Evolutionary conservation across 225 moss, liverwort and hornwort genomes (phyloP), one percentile per base, ranked within the genome.

Genomic region (Rhytidiadelphus loreus): DNA sequence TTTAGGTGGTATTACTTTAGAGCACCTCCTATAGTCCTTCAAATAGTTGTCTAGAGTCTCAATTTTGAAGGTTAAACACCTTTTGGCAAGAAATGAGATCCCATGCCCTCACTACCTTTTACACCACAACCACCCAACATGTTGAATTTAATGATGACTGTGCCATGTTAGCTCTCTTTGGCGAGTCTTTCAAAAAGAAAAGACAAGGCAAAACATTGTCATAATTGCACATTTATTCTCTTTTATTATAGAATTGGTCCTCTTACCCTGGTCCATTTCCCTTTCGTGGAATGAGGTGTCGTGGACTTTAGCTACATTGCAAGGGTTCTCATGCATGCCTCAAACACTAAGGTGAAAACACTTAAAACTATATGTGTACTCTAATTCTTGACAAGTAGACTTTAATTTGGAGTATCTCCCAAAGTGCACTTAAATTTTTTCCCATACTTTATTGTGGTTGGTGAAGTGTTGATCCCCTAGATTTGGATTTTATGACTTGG

Each of bases 41-140:
- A 64, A 64, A 64, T 64, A 17, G 33, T 64, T 64, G 35, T 1
- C 0, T 33, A 1, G 1, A 64, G 18, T 1, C 3, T 18, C 9
- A 33, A 4, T 33, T 37, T n/a, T 66, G 6, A 21, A 66, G 37
- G 66, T 37, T 12, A 0, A 2, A 37, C 21, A 66, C 6, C 12
- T 66, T 12, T n/a, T 66, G 37, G 12, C 21, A n/a, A 66, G 5
- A 37, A 37, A 66, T n/a, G 6, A 37, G 22, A 66, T 66, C 0
- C 21, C 7, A 66, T 22, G 21, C 66, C n/a, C 1, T 66, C 37
- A 66, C 22, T 39, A 39, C 14, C 13, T 24, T 39, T 39, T 2
- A n/a, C 0, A 0, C 39, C 3, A 24, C 7, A 39, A 0, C 3
- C 14, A 8, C 0, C 0, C 0, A 1, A 21, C 13, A 8, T 0